Evolutionary conservation across 345 rosid species (phyloP).

Genomic region (Excoecaria cochinchinensis): DNA sequence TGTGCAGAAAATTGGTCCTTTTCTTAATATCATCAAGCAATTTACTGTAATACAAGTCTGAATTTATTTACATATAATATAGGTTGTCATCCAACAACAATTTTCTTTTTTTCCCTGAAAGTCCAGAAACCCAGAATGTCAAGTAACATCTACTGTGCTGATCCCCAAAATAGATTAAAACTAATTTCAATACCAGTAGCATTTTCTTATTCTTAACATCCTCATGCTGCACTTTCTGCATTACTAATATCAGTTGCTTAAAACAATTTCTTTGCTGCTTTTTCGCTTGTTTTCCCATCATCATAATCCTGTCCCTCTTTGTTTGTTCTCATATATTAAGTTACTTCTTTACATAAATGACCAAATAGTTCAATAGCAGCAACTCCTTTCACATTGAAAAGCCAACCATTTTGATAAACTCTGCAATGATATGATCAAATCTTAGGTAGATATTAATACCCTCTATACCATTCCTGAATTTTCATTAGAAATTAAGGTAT

Average conservation of each 20-base stretch:
- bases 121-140: no score
- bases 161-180: no score
- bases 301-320: not conserved
- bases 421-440: not conserved
- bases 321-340: not conserved
- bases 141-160: no score
- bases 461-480: not conserved
- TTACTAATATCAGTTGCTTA: not conserved
- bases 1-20: no score
- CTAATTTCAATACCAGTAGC: not conserved
- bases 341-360: not conserved
- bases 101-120: no score
- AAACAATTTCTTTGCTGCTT: not conserved
- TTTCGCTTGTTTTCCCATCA: not conserved
- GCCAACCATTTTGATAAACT: not conserved
- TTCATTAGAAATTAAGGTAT: not conserved
- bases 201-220: not conserved
- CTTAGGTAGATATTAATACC: no score
- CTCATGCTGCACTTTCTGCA: no score
- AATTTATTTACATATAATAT: no score
- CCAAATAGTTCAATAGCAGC: not conserved
- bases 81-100: no score
- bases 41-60: no score
- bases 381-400: not conserved
- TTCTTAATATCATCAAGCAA: no score